Percentiles rank a stretch among this genome's conserved stretches.
These are phyloP conservation scores for Metschnikowia cerradonensis DNA, from an alignment of 805 yeast species.

Conservation along the genomic window DNA sequence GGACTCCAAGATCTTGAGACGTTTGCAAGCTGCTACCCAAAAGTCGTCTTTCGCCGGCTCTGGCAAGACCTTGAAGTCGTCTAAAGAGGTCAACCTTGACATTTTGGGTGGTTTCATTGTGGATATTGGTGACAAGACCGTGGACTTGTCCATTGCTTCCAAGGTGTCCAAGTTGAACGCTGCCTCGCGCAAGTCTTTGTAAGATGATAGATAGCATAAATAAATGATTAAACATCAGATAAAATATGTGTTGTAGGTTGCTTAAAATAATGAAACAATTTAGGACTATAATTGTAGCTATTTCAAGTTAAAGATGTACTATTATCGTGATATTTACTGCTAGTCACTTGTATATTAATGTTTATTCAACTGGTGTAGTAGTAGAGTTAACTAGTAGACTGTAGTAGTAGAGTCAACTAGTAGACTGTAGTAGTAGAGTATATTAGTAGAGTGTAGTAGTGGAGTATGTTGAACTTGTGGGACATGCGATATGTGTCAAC, in stretches of 20 bases:
- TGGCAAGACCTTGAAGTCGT: conserved; percentile 80
- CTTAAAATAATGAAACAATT: background rate
- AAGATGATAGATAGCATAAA: conserved; percentile 23
- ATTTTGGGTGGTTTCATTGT: conserved; percentile 94
- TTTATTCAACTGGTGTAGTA: too few species aligned
- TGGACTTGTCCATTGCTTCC: conserved; percentile 82
- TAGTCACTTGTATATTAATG: too few species aligned
- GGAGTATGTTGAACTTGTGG: too few species aligned
- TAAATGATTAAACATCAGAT: background rate
- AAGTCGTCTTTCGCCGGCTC: conserved; percentile 78
- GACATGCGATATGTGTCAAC: too few species aligned
- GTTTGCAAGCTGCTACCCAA: conserved; percentile 73
- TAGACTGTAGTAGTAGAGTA: too few species aligned
- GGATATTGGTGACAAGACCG: conserved; percentile 95
- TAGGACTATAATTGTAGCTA: background rate
- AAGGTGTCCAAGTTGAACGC: conserved; percentile 88
- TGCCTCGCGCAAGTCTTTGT: conserved; percentile 80
- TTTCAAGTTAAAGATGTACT: too few species aligned
- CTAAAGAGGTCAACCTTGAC: conserved; percentile 81
- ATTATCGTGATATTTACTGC: too few species aligned
- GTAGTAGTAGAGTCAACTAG: too few species aligned
- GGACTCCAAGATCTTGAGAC: conserved; percentile 73
- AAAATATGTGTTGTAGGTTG: background rate
- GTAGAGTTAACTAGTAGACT: too few species aligned
- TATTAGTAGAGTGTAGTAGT: too few species aligned